phyloP scores from a whole-genome alignment of 2,329 filamentous ascomycete species.

The Diaporthe destruens region DNA sequence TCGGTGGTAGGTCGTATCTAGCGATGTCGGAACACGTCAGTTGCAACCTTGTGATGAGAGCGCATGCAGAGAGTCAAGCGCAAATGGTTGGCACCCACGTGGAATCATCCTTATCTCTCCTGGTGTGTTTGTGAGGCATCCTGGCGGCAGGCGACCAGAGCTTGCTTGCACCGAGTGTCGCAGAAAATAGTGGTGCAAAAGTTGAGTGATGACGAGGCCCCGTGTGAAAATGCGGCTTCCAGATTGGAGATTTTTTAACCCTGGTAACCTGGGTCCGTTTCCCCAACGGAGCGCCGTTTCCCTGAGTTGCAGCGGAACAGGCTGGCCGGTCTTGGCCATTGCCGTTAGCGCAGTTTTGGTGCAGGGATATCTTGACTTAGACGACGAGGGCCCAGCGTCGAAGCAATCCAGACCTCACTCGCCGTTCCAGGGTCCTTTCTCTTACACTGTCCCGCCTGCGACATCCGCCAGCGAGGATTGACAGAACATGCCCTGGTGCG shows the following conservation, averaged over 20 bases:
- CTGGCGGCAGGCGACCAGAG: conserved; percentile 41
- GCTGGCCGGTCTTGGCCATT: neutral
- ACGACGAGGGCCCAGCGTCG: conserved; percentile 15
- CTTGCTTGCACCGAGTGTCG: neutral
- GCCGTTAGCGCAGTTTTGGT: conserved; percentile 20
- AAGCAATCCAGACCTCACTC: conserved; percentile 5
- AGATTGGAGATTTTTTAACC: conserved; percentile 36
- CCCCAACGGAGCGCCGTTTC: conserved; percentile 30
- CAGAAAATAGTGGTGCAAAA: conserved; percentile 5
- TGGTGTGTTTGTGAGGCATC: conserved; percentile 92
- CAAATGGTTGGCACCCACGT: conserved; percentile 55
- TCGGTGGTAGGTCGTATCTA: conserved; percentile 62
- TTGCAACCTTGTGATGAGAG: neutral
- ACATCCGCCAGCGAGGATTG: neutral
- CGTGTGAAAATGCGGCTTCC: conserved; percentile 34
- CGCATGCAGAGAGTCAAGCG: conserved; percentile 17
- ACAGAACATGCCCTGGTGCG: neutral
- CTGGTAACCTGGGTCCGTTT: conserved; percentile 1
- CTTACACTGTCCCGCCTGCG: neutral
- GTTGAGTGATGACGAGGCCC: neutral
- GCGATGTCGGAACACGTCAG: conserved; percentile 48
- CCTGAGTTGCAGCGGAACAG: neutral
- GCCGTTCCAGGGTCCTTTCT: conserved; percentile 12
- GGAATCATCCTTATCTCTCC: conserved; percentile 68
- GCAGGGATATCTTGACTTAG: conserved; percentile 21